Conservation (phyloP, 495 filamentous ascomycete species). For the Penicillium coffeae region DNA sequence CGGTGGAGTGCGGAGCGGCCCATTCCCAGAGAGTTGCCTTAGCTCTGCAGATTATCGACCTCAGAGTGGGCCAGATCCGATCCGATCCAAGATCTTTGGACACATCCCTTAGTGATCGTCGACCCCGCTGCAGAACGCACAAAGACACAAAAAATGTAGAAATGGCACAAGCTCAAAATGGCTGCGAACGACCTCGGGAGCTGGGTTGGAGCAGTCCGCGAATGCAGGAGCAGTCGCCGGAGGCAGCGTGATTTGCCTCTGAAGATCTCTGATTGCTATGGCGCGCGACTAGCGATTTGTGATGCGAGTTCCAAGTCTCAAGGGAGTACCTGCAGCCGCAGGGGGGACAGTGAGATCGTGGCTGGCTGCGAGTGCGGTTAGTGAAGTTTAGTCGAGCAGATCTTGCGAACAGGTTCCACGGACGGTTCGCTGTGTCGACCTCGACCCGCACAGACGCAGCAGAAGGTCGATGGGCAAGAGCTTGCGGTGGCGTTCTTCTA, state of each 20-base stretch:
- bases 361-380: slow-evolving; percentile 18
- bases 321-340: slow-evolving; percentile 24
- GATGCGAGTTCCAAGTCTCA: not conserved
- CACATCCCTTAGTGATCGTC: slow-evolving; percentile 6
- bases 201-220: not conserved
- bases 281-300: slow-evolving; percentile 16
- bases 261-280: no score
- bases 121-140: slow-evolving; percentile 1
- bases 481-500: not conserved
- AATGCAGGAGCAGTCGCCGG: not conserved
- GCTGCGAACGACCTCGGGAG: no score
- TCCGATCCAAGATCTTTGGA: not conserved
- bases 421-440: no score
- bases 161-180: no score
- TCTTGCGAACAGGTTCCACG: not conserved
- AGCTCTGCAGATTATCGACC: slow-evolving; percentile 11
- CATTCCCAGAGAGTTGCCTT: slow-evolving; percentile 8
- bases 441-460: not conserved
- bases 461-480: not conserved
- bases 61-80: slow-evolving; percentile 6
- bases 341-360: slow-evolving; percentile 10
- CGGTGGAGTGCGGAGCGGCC: slow-evolving; percentile 9
- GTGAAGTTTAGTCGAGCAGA: not conserved
- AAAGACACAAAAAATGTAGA: not conserved
- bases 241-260: slow-evolving; percentile 6